phyloP scores from a whole-genome alignment of 192 early-diverging fungal genomes.

The Linnemannia hyalina region DNA sequence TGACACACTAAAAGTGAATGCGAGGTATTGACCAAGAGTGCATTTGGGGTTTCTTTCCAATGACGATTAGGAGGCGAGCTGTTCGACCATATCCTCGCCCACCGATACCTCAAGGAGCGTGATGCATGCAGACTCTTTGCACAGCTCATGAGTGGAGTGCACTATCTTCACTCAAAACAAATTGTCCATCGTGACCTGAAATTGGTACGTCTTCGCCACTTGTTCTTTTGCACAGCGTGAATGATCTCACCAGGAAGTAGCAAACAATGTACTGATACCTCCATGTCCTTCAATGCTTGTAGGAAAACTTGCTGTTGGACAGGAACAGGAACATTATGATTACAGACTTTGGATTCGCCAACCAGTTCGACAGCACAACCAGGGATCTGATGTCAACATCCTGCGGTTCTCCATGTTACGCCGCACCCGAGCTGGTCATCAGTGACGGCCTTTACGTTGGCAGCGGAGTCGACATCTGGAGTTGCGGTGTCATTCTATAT shows the following conservation, averaged over 20 bases:
- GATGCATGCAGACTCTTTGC: slow-evolving; percentile 94
- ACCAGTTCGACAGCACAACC: slow-evolving; percentile 80
- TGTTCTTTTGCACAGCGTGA: background rate
- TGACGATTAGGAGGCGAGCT: slow-evolving; percentile 86
- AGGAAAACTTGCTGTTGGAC: slow-evolving; percentile 97
- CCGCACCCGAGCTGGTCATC: slow-evolving; percentile 97
- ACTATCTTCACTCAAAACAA: slow-evolving; percentile 92
- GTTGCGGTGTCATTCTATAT: slow-evolving; percentile 96
- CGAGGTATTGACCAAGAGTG: background rate
- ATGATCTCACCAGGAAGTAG: background rate
- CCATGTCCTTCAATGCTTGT: slow-evolving; percentile 1
- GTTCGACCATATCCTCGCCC: slow-evolving; percentile 97
- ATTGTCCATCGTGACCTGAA: slow-evolving; percentile 99
- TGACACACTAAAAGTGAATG: background rate
- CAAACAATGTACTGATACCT: background rate
- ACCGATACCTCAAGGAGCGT: slow-evolving; percentile 93
- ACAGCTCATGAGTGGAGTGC: slow-evolving; percentile 92
- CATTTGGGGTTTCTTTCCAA: background rate
- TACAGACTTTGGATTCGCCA: slow-evolving; percentile 99
- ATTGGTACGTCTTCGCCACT: slow-evolving; percentile 68
- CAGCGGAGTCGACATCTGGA: slow-evolving; percentile 97
- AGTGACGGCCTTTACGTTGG: slow-evolving; percentile 96
- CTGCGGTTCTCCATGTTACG: slow-evolving; percentile 99
- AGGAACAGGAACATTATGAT: slow-evolving; percentile 93
- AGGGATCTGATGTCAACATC: slow-evolving; percentile 92